Evolutionary conservation across 495 filamentous ascomycete genomes (phyloP), one percentile per base, ranked within the genome.

Genomic region (Rusavskia elegans): DNA sequence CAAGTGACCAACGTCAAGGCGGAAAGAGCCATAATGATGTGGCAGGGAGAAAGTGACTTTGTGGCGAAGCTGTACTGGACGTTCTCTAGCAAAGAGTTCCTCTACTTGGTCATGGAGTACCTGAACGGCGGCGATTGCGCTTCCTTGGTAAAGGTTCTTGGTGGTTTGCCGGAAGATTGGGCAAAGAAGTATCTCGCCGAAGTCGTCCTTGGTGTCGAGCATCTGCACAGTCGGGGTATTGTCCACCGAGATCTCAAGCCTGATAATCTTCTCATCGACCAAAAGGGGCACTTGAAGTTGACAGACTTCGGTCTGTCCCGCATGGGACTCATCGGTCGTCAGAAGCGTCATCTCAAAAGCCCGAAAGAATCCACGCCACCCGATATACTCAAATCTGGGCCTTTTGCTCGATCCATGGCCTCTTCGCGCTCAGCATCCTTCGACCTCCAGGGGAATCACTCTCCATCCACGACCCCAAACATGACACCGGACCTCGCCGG

Each of bases 1-100:
- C 92, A 98, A 64, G 89, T 97, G 60, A 95, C 90, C 45, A 98
- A 98, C 62, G 92, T 98, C 56, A 95, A 97, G 68, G 92, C 93
- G 11, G 92, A 98, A 66, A 78, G 92, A 56, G 93, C 93, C n/a
- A 98, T 98, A 60, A 96, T 98, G 92, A 98, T 98, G 93, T 95
- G 92, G 81, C 93, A 98, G 70, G 93, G 93, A 25, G 92, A 97
- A 62, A 98, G 92, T 66, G 92, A 98, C 57, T 98, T 97, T 66
- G 92, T 98, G 48, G 92, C 92, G 16, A 98, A 98, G 66, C 73
- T 98, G 6, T 97, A 96, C 68, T 98, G 92, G 92, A 97, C 92
- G 1, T 98, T 98, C 61, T 90, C 92, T 27, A 98, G 93, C 74
- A 98, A 98, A 63, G 92, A 98, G 62, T 98, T 94, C 63, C 82